These are phyloP conservation scores for Arctium minus DNA, from an alignment of 129 eudicot genomes.

Conservation along the genomic window DNA sequence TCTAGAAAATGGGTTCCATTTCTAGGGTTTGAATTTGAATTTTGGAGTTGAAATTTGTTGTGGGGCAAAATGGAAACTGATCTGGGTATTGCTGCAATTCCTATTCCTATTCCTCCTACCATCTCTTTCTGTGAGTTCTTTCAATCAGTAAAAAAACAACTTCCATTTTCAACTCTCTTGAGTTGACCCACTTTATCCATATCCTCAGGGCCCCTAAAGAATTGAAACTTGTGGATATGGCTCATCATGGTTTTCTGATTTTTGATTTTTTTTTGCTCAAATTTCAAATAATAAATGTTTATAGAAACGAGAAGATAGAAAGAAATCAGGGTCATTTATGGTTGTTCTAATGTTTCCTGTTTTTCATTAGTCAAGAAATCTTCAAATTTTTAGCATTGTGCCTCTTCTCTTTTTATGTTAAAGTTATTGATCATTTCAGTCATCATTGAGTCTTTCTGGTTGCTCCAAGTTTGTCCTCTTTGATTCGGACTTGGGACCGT, in stretches of 20 bases:
- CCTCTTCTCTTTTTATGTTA: not conserved
- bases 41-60: slow-evolving; percentile 2
- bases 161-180: not conserved
- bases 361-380: not conserved
- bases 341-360: not conserved
- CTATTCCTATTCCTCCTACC: slow-evolving; percentile 8
- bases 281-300: not conserved
- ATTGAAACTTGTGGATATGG: slow-evolving; percentile 27
- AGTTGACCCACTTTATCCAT: not conserved
- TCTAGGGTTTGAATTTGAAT: slow-evolving; percentile 25
- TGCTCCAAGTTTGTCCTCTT: slow-evolving; percentile 46
- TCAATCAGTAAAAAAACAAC: not conserved
- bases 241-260: not conserved
- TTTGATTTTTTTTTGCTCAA: not conserved
- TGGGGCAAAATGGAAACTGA: slow-evolving; percentile 25
- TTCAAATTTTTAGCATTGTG: not conserved
- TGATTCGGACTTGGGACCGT: slow-evolving; percentile 31
- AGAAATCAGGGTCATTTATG: not conserved
- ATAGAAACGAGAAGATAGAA: not conserved
- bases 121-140: slow-evolving; percentile 8
- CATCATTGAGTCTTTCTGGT: slow-evolving; percentile 41
- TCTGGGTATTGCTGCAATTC: slow-evolving; percentile 26
- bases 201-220: slow-evolving; percentile 8
- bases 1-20: slow-evolving; percentile 7
- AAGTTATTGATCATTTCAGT: slow-evolving; percentile 17